phyloP scores from a whole-genome alignment of 2,329 filamentous ascomycete species.

The Stachybotrys chartarum region DNA sequence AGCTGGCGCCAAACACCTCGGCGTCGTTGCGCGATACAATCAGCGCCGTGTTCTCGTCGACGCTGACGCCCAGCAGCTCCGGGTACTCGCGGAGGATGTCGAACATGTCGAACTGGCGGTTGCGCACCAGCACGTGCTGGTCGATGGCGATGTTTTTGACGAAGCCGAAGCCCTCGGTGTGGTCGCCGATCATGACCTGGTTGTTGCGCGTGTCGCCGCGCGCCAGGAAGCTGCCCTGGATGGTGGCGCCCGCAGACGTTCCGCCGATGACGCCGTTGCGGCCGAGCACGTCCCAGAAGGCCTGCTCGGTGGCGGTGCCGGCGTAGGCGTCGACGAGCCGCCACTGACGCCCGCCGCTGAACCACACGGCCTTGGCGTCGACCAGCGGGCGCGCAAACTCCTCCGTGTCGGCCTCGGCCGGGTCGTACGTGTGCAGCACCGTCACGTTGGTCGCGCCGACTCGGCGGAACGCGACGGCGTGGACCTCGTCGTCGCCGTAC shows the following conservation, averaged over 20 bases:
- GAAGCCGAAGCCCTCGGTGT: background rate
- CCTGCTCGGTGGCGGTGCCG: background rate
- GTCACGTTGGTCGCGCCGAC: background rate
- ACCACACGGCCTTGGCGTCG: background rate
- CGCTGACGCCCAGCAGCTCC: background rate
- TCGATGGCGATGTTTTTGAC: constrained; percentile 1
- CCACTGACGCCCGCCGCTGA: background rate
- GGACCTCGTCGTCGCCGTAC: background rate
- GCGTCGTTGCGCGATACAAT: constrained; percentile 1
- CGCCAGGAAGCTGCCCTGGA: constrained; percentile 1
- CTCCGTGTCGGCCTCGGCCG: background rate
- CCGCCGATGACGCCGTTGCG: constrained; percentile 1
- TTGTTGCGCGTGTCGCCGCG: constrained; percentile 1
- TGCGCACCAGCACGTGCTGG: constrained; percentile 1
- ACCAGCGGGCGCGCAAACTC: background rate
- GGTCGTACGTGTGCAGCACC: constrained; percentile 1
- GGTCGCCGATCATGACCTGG: constrained; percentile 1
- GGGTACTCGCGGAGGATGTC: constrained; percentile 1
- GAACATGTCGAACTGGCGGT: constrained; percentile 2
- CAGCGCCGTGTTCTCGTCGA: constrained; percentile 1
- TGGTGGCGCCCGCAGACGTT: background rate
- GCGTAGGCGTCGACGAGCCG: constrained; percentile 1
- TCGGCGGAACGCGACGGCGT: background rate
- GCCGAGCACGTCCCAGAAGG: background rate
- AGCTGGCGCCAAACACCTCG: background rate